A percentile compares a stretch with the other conserved stretches of the same genome.
Evolutionary conservation across 2,329 filamentous ascomycete species (phyloP).

Genomic region (Dichotomopilus funicola): DNA sequence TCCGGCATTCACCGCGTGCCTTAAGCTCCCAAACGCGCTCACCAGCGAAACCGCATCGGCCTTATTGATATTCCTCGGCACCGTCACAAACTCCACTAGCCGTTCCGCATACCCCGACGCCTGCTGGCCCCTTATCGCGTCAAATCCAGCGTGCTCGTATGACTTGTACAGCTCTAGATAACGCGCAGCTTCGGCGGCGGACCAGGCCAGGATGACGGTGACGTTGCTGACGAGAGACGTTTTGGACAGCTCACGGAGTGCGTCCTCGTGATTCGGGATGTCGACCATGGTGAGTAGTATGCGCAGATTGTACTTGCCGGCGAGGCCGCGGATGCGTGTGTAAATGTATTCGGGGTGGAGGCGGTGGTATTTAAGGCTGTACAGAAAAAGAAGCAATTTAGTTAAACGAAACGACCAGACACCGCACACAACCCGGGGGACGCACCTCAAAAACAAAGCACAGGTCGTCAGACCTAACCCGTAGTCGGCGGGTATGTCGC

Average conservation of each 20-base stretch:
- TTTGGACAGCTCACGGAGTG: slow-evolving; percentile 83
- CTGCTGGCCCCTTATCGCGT: slow-evolving; percentile 79
- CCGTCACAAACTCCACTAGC: slow-evolving; percentile 86
- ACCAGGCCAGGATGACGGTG: slow-evolving; percentile 91
- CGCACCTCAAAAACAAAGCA: slow-evolving; percentile 71
- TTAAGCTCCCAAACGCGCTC: slow-evolving; percentile 83
- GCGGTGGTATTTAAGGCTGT: slow-evolving; percentile 86
- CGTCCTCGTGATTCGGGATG: slow-evolving; percentile 88
- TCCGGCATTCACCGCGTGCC: slow-evolving; percentile 78
- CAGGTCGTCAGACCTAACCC: slow-evolving; percentile 82
- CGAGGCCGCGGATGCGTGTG: slow-evolving; percentile 77
- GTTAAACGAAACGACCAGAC: not conserved
- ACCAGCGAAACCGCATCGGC: slow-evolving; percentile 87
- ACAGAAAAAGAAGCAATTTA: not conserved
- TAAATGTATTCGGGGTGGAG: slow-evolving; percentile 98
- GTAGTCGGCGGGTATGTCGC: slow-evolving; percentile 93
- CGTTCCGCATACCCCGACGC: slow-evolving; percentile 77
- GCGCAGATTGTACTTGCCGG: slow-evolving; percentile 79
- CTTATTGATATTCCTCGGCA: slow-evolving; percentile 85
- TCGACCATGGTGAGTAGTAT: slow-evolving; percentile 88
- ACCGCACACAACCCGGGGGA: not conserved
- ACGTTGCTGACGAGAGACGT: slow-evolving; percentile 88
- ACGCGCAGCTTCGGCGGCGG: slow-evolving; percentile 82
- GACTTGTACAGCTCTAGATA: slow-evolving; percentile 95
- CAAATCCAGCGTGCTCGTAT: slow-evolving; percentile 76